Evolutionary conservation across 1,284 basidiomycete species (phyloP).

Genomic region (Quambalaria eucalypti): DNA sequence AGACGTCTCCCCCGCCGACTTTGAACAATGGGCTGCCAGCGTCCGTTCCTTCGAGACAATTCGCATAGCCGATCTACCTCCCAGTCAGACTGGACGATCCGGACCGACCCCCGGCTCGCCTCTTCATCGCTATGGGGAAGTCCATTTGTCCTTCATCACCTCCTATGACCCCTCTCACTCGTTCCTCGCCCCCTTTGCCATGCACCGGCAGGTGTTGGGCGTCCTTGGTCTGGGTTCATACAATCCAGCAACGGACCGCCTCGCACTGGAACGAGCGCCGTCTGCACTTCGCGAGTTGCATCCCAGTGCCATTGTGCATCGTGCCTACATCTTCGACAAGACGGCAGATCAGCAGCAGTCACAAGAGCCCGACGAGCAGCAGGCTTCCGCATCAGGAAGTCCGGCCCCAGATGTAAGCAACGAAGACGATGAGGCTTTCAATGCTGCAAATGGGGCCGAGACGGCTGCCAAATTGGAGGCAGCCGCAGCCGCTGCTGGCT

Average conservation of each 20-base stretch:
- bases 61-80: constrained; percentile 30
- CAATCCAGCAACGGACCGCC: constrained; percentile 6
- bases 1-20: constrained; percentile 27
- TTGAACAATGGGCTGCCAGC: constrained; percentile 29
- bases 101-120: constrained; percentile 8
- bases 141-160: constrained; percentile 41
- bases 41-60: constrained; percentile 32
- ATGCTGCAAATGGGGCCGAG: neutral
- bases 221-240: constrained; percentile 34
- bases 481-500: constrained; percentile 13
- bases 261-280: constrained; percentile 22
- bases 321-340: constrained; percentile 40
- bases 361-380: neutral
- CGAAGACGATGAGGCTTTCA: neutral
- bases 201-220: constrained; percentile 39
- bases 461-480: neutral
- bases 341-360: constrained; percentile 20
- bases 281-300: constrained; percentile 26
- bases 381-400: neutral
- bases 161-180: constrained; percentile 37
- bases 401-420: neutral
- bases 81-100: neutral
- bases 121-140: constrained; percentile 33
- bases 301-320: constrained; percentile 36
- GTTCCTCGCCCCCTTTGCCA: constrained; percentile 41